Evolutionary conservation across 176 grass and related monocot species (phyloP).

Genomic region (Hordeum vulgare): DNA sequence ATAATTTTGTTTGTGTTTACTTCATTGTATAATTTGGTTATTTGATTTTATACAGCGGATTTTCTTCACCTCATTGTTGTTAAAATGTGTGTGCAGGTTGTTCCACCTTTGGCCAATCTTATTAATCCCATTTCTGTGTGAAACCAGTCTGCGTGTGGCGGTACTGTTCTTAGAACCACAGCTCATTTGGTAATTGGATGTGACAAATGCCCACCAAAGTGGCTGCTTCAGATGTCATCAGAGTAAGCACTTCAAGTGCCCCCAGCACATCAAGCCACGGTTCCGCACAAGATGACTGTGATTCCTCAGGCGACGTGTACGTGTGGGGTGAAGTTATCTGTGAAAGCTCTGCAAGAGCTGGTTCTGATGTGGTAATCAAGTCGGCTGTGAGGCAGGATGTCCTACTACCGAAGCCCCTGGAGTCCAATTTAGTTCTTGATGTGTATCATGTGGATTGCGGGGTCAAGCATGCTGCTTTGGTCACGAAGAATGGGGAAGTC

Average conservation of each 20-base stretch:
- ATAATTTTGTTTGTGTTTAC: background rate
- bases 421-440: conserved; percentile 83
- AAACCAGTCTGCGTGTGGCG: background rate
- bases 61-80: background rate
- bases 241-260: conserved; percentile 91
- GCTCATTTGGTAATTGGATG: conserved; percentile 51
- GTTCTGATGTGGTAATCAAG: conserved; percentile 34
- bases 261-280: conserved; percentile 97
- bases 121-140: background rate
- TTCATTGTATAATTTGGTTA: background rate
- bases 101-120: background rate
- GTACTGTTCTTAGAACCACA: conserved; percentile 15
- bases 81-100: conserved; percentile 14
- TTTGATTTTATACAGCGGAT: background rate
- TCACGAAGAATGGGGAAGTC: conserved; percentile 87
- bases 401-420: conserved; percentile 76
- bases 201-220: conserved; percentile 75
- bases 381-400: conserved; percentile 54
- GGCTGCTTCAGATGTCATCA: conserved; percentile 70
- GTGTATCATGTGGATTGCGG: conserved; percentile 77
- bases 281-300: conserved; percentile 89
- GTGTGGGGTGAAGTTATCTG: conserved; percentile 95
- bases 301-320: conserved; percentile 72
- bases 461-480: conserved; percentile 73
- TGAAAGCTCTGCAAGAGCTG: conserved; percentile 46